Percentiles rank a stretch among this genome's conserved stretches.
Evolutionary conservation across 306 rosid genomes (phyloP).

Genomic region (Prunus armeniaca): DNA sequence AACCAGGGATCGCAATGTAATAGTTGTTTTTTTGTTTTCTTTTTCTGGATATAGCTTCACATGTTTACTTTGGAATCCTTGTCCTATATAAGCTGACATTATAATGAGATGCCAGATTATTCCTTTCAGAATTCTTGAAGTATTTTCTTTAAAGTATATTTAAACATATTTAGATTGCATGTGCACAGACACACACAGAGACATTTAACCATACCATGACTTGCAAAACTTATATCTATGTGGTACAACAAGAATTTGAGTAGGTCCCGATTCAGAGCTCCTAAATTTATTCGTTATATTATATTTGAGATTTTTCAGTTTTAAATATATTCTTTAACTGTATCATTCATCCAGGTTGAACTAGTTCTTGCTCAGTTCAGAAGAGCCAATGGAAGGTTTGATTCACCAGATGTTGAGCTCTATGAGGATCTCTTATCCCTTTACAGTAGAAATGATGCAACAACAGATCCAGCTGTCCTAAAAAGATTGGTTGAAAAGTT

Average conservation of each 20-base stretch:
- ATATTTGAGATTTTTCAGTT: background rate
- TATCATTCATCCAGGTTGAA: constrained; percentile 63
- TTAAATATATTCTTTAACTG: constrained; percentile 11
- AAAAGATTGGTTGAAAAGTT: constrained; percentile 69
- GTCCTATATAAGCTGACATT: background rate
- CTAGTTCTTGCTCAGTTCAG: constrained; percentile 90
- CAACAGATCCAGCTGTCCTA: constrained; percentile 54
- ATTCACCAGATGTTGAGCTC: constrained; percentile 64
- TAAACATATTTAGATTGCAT: background rate
- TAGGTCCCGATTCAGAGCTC: background rate
- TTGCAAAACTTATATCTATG: background rate
- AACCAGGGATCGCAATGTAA: background rate
- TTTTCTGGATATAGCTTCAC: background rate
- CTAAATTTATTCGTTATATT: background rate
- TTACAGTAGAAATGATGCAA: constrained; percentile 50
- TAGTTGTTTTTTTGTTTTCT: background rate
- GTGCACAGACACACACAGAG: background rate
- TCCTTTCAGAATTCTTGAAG: background rate
- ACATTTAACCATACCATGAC: background rate
- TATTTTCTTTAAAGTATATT: background rate
- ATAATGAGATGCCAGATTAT: background rate
- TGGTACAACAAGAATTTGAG: constrained; percentile 1
- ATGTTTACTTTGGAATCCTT: background rate
- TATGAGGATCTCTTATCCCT: constrained; percentile 63
- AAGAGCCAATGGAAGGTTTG: constrained; percentile 88